Evolutionary conservation across 768 basidiomycete species (phyloP), one percentile per base, ranked within the genome.

Genomic region (Tephrocybe rancida): DNA sequence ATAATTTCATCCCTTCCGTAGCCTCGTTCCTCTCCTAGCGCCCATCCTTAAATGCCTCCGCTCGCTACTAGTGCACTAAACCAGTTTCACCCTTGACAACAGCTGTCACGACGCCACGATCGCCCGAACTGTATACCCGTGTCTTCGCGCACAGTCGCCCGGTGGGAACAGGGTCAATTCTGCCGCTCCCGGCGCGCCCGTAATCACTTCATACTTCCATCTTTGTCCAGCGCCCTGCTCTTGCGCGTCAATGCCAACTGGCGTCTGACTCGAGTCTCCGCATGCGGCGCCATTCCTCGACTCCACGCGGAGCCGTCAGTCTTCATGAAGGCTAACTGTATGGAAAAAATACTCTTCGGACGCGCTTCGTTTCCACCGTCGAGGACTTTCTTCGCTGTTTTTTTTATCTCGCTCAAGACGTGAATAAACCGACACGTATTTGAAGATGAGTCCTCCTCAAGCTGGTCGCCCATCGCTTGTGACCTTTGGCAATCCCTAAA

Each of bases 1-100:
- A 24, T 34, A 42, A 38, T 38, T 35, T 13, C 34, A 6, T 38
- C 46, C 19, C 32, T 38, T 37, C 25, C 22, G 6, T 48, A 37
- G 46, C 39, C 49, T 50, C 49, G 9, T 43, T 50, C 39, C 21
- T 50, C 25, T 26, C 14, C 22, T 29, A 41, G 19, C n/a, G 39
- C 39, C 39, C 19, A 21, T 19, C 21, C 39, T 5, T 7, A 19
- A 41, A 6, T 22, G 18, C 39, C 39, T 41, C 21, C 39, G 21
- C 39, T 21, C 34, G 21, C 3, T 26, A 29, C 25, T 49, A 29
- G 29, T 14, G 22, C 14, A 24, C 11, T 6, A 14, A n/a, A n/a
- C 25, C 44, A 27, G 16, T 14, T 30, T 46, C 27, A 3, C 18
- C n/a, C 9, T 5, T 46, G n/a, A 46, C 29, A 41, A 21, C 19